Percentiles rank a stretch among this genome's conserved stretches.
Evolutionary conservation across 148 eudicot genomes (phyloP).

Genomic region (Rhododendron henanense): DNA sequence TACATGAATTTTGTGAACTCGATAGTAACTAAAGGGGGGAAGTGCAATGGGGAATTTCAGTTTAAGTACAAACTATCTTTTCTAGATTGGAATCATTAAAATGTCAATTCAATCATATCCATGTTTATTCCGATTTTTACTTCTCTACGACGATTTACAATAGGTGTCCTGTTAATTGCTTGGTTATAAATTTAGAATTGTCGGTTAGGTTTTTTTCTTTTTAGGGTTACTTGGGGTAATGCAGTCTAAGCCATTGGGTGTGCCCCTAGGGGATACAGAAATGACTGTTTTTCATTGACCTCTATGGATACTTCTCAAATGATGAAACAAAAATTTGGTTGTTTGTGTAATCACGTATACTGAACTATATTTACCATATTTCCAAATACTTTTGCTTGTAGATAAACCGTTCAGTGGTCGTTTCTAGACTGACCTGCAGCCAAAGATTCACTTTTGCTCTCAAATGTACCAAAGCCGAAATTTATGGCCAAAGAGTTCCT

Average conservation of each 20-base stretch:
- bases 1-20: neutral
- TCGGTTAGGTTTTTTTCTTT: neutral
- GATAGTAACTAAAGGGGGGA: neutral
- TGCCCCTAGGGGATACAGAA: neutral
- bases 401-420: conserved; percentile 26
- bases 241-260: neutral
- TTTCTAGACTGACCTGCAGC: conserved; percentile 22
- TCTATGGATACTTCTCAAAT: neutral
- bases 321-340: neutral
- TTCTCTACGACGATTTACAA: neutral
- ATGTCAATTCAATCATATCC: neutral
- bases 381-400: conserved; percentile 24
- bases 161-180: neutral
- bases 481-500: conserved; percentile 23
- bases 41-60: neutral
- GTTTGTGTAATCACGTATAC: neutral
- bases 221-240: neutral
- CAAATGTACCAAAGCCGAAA: conserved; percentile 22
- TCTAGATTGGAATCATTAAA: neutral
- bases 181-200: neutral
- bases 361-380: neutral
- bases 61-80: neutral
- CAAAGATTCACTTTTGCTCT: conserved; percentile 25
- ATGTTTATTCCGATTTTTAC: neutral
- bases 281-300: conserved; percentile 2